Evolutionary conservation across 306 rosid genomes (phyloP).

Genomic region (Cucurbita moschata): DNA sequence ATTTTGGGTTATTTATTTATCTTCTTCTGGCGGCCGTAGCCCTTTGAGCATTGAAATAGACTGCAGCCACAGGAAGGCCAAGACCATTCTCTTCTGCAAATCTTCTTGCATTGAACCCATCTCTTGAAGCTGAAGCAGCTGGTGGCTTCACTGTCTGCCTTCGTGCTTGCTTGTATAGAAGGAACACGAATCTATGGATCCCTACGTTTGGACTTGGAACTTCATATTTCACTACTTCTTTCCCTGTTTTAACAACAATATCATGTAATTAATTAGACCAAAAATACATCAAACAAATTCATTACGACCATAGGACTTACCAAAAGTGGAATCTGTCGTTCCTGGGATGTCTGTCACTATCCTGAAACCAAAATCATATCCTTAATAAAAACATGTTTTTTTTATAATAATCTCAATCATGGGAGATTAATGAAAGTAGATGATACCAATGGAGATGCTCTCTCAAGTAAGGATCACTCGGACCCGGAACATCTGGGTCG

Average conservation of each 20-base stretch:
- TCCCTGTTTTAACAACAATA: constrained; percentile 23
- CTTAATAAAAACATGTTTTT: too few species aligned
- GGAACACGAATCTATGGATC: constrained; percentile 77
- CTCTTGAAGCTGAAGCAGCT: constrained; percentile 44
- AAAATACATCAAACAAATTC: too few species aligned
- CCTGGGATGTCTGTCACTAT: constrained; percentile 87
- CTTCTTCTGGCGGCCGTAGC: constrained; percentile 41
- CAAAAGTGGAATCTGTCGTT: constrained; percentile 69
- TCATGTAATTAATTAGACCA: too few species aligned
- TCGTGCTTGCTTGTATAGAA: constrained; percentile 57
- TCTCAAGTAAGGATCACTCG: constrained; percentile 83
- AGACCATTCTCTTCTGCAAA: constrained; percentile 56
- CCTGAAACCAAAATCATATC: constrained; percentile 29
- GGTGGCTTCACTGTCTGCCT: constrained; percentile 36
- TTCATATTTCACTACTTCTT: constrained; percentile 56
- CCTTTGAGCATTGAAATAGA: constrained; percentile 85
- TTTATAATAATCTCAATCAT: too few species aligned
- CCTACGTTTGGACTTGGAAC: constrained; percentile 75
- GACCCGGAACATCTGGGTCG: constrained; percentile 96
- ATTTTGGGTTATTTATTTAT: neutral
- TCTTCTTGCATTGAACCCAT: constrained; percentile 33
- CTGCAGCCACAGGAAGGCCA: constrained; percentile 72
- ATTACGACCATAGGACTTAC: constrained; percentile 11
- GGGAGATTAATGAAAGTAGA: neutral
- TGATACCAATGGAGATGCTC: constrained; percentile 84